phyloP scores from a whole-genome alignment of 495 filamentous ascomycete species.

The Mycothermus thermophilus region DNA sequence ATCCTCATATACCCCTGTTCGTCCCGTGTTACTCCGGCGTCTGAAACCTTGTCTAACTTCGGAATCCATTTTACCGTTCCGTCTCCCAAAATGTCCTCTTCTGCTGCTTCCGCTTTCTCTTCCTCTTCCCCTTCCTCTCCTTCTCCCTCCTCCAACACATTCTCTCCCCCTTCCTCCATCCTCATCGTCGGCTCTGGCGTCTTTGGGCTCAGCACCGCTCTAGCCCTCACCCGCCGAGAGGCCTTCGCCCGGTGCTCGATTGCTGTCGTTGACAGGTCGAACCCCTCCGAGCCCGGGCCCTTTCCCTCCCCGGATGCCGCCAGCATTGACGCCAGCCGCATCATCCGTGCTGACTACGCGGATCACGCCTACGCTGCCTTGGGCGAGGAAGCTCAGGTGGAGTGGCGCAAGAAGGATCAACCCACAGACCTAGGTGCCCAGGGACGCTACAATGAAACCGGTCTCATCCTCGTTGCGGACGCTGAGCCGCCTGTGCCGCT shows the following conservation, averaged over 20 bases:
- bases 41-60: slow-evolving; percentile 5
- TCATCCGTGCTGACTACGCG: slow-evolving; percentile 72
- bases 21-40: no score
- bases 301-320: slow-evolving; percentile 59
- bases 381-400: slow-evolving; percentile 47
- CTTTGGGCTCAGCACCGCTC: slow-evolving; percentile 60
- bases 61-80: slow-evolving; percentile 3
- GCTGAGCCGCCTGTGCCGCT: slow-evolving; percentile 1
- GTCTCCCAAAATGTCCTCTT: slow-evolving; percentile 3
- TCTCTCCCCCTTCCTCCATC: slow-evolving; percentile 36
- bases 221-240: slow-evolving; percentile 42
- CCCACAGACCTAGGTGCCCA: slow-evolving; percentile 39
- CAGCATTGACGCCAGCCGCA: slow-evolving; percentile 62
- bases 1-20: no score
- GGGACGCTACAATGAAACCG: slow-evolving; percentile 61
- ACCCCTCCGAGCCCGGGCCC: slow-evolving; percentile 20
- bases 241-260: slow-evolving; percentile 42
- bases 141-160: slow-evolving; percentile 6
- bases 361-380: slow-evolving; percentile 58
- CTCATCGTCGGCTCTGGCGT: slow-evolving; percentile 67
- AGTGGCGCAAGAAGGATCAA: slow-evolving; percentile 54
- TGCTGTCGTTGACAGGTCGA: slow-evolving; percentile 54
- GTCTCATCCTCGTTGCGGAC: slow-evolving; percentile 54
- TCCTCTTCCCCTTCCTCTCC: slow-evolving; percentile 6
- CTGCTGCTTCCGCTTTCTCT: slow-evolving; percentile 1